Base-by-base conservation (phyloP, 176 grass and related monocot genomes). In the Otatea glauca region DNA sequence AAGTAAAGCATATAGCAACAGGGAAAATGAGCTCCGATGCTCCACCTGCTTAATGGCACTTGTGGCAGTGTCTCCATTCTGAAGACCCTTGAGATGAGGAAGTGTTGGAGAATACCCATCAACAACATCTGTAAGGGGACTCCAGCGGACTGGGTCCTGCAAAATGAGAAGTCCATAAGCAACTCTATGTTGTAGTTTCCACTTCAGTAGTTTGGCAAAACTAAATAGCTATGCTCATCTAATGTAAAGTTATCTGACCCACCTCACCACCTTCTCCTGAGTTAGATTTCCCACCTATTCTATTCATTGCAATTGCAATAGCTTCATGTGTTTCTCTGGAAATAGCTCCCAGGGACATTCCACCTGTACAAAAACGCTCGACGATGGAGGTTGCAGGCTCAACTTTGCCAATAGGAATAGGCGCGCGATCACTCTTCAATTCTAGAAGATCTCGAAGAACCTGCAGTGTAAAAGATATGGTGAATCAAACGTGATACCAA, bases 181-280 rank as follows among this genome's bases (percentile, higher is more conserved):
- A 61, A 72, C 9, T 68, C 16, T 78, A 24, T 75, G 27, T 81
- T 64, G 63, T 50, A 81, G 45, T 63, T 86, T 83, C 39, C 32
- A 81, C 53, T 62, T 64, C 10, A 85, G 48, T 65, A 62, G 37
- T 75, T 44, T 81, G 38, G 65, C 65, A 72, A 49, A 66, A 44
- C 32, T 47, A 55, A 70, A 62, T 55, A 86, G 68, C 55, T 82
- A 87, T 84, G 5, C 72, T 78, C 7, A 56, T 69, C 27, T 76
- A 72, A 81, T 34, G 34, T 23, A 60, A 72, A 77, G 17, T 68
- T 61, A 72, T 87, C 79, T 54, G 51, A 90, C 96, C 17, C 44
- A 96, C 97, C 97, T 99, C 97, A 39, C 97, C 97, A 91, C 97
- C 97, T 99, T 99, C 97, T 85, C 97, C 97, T 23, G 97, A 99